These are phyloP conservation scores for Saccharomycopsis lassenensis DNA, from an alignment of 805 yeast genomes.

Conservation along the genomic window DNA sequence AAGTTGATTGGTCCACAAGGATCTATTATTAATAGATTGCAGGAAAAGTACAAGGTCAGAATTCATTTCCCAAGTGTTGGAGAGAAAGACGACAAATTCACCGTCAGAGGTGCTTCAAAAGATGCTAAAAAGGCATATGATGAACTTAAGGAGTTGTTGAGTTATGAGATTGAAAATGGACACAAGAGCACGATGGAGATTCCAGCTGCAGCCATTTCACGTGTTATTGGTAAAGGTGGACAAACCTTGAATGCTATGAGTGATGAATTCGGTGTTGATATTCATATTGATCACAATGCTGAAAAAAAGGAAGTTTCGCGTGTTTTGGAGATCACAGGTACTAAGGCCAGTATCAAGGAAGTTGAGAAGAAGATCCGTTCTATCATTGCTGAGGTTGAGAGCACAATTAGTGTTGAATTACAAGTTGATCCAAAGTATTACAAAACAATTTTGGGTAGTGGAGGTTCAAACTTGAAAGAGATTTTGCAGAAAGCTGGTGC, in stretches of 20 bases:
- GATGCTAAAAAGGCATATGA: slow-evolving; percentile 77
- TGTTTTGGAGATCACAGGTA: slow-evolving; percentile 65
- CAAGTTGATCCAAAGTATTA: slow-evolving; percentile 67
- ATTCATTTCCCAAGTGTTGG: slow-evolving; percentile 62
- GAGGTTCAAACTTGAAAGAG: slow-evolving; percentile 62
- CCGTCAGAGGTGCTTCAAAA: slow-evolving; percentile 80
- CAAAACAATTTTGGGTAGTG: slow-evolving; percentile 65
- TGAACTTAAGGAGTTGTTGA: slow-evolving; percentile 72
- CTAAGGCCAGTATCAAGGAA: slow-evolving; percentile 59
- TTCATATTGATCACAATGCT: slow-evolving; percentile 33
- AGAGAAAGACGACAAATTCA: slow-evolving; percentile 46
- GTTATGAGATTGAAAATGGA: slow-evolving; percentile 83
- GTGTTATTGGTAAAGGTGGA: slow-evolving; percentile 85
- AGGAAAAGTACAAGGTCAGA: slow-evolving; percentile 74
- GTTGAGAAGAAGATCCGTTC: slow-evolving; percentile 55
- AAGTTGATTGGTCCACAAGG: slow-evolving; percentile 79
- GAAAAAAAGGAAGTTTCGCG: slow-evolving; percentile 41
- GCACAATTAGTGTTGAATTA: slow-evolving; percentile 44
- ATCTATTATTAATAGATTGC: slow-evolving; percentile 69
- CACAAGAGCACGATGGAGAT: slow-evolving; percentile 51
- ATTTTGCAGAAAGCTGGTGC: slow-evolving; percentile 77
- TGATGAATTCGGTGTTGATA: slow-evolving; percentile 45
- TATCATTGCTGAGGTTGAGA: slow-evolving; percentile 56
- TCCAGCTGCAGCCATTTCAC: slow-evolving; percentile 65
- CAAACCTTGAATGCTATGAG: slow-evolving; percentile 73